phyloP scores from a whole-genome alignment of 305 asterid species.

The Fraxinus dipetala region DNA sequence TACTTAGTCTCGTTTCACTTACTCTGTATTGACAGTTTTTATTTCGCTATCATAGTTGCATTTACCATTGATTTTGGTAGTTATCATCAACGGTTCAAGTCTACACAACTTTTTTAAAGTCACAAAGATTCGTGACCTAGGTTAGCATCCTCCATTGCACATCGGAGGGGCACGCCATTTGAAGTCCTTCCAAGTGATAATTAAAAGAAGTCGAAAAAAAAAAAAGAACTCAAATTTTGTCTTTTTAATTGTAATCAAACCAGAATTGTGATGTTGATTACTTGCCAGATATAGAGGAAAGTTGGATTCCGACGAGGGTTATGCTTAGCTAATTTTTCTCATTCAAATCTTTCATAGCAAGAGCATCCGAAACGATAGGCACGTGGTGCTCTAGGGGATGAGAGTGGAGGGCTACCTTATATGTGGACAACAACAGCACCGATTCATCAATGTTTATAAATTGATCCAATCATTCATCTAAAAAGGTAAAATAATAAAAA shows the following conservation, averaged over 20 bases:
- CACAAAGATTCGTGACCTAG: background rate
- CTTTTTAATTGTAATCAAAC: background rate
- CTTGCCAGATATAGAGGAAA: background rate
- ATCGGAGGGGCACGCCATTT: background rate
- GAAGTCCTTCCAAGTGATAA: background rate
- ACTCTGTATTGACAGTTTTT: background rate
- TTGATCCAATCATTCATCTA: background rate
- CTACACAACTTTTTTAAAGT: background rate
- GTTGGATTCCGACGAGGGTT: background rate
- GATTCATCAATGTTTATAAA: background rate
- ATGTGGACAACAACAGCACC: background rate
- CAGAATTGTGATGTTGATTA: background rate
- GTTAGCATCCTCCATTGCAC: background rate
- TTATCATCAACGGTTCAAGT: background rate
- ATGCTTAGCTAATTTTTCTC: background rate
- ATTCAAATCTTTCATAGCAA: background rate
- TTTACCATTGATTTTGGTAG: background rate
- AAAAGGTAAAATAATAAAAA: background rate
- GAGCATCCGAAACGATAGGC: background rate
- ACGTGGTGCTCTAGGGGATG: background rate
- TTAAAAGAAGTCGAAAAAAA: too few species aligned
- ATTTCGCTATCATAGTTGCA: background rate
- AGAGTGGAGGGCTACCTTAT: background rate
- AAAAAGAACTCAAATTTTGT: too few species aligned
- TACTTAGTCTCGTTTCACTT: background rate